Base-by-base conservation (phyloP, 169 alveolate genomes). In the Babesia ovata region DNA sequence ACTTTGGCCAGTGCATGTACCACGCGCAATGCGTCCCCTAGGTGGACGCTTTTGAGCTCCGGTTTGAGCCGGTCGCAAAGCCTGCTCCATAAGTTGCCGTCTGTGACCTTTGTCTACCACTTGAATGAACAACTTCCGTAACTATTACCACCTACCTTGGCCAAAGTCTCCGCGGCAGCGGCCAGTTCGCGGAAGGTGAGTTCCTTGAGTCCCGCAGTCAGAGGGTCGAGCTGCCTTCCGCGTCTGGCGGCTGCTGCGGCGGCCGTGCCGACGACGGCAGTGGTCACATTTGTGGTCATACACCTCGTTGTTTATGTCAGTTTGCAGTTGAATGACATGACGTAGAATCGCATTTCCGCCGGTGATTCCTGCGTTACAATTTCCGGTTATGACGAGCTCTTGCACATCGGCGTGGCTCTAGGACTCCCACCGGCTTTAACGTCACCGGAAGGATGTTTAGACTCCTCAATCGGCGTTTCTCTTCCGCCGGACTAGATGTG, bases 1-100 rank as follows among this genome's bases (percentile, higher is more conserved):
- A 81, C 88, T 48, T 81, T 81, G 0, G 88, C 88, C 42, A 81
- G 71, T 13, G 88, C 75, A 46, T 81, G 88, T 0, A 63, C 63
- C 19, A 81, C 69, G 46, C 66, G 66, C 48, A 81, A 53, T 16
- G 58, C 67, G 12, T 70, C 63, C 42, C 22, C 33, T 14, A 74
- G 28, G 36, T 81, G 62, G 39, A 49, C 44, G 26, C 59, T 33
- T 24, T 65, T 74, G 42, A 81, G 53, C 42, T 72, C 77, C 26
- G 72, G 77, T 74, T 63, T 28, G 26, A 81, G 26, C 45, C 77
- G 49, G 65, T 81, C 84, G 39, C 88, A 81, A 46, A 81, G 77
- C 29, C 36, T 76, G 48, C 67, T 71, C 85, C 83, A 73, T 16
- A 81, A 65, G 59, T 81, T 72, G 42, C 70, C 45, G 50, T 81